Percentiles rank a stretch among this genome's conserved stretches.
phyloP scores from a whole-genome alignment of 75 land plant species.

The Picea glauca region DNA sequence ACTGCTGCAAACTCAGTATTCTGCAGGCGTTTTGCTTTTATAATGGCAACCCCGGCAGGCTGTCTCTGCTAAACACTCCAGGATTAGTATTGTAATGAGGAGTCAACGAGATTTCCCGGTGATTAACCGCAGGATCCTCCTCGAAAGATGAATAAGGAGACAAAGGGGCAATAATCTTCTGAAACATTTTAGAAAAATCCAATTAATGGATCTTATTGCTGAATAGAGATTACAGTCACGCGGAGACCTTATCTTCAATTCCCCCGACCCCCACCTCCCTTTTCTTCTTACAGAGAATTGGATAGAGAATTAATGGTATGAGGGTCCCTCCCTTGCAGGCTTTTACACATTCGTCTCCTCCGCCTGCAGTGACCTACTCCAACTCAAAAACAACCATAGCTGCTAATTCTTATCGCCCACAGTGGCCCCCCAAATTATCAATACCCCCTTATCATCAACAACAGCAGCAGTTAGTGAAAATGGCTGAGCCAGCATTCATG shows the following conservation, averaged over 20 bases:
- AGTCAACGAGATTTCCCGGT: background rate
- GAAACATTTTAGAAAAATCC: background rate
- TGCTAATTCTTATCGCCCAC: background rate
- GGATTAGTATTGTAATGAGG: background rate
- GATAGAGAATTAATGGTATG: background rate
- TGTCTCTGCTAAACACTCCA: background rate
- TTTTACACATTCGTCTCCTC: background rate
- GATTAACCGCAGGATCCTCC: background rate
- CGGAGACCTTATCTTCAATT: conserved; percentile 8
- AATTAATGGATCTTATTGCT: background rate
- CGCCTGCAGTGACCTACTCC: conserved; percentile 4
- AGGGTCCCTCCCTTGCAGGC: conserved; percentile 4
- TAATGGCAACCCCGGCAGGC: background rate
- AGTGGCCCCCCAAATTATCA: conserved; percentile 3
- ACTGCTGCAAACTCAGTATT: background rate
- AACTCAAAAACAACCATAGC: background rate
- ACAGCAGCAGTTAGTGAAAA: background rate
- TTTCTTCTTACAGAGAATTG: conserved; percentile 1
- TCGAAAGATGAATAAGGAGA: background rate
- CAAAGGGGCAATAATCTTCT: background rate
- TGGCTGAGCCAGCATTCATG: too few relatives aligned
- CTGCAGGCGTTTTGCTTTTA: background rate
- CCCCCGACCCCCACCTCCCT: conserved; percentile 1
- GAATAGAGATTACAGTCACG: conserved; percentile 9
- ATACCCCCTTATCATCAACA: background rate